Evolutionary conservation across 768 basidiomycete genomes (phyloP), one percentile per base, ranked within the genome.

Genomic region (Macrocybe gigantea): DNA sequence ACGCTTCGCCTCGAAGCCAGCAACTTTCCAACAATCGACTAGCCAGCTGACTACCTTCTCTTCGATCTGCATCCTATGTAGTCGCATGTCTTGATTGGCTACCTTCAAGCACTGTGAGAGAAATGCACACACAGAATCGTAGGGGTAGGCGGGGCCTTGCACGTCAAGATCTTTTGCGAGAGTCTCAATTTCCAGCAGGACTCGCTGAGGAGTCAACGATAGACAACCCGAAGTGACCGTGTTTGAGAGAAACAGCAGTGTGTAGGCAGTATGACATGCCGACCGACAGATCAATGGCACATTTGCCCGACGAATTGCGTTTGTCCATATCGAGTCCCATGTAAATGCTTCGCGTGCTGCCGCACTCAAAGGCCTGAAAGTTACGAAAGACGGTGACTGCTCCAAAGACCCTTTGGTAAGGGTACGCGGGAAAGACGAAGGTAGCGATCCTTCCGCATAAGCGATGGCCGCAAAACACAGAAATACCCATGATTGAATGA

Each of bases 71-170:
- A 93, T 78, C 11, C 86, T 79, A 64, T 90, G 90, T 11, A 97
- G 66, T 13, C 85, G 77, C 49, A 87, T 84, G 59, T 98, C 93
- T 58, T 85, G 83, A 49, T 78, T 82, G 0, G 91, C 83, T 15
- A 91, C 70, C 12, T 71, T 74, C 41, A 97, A 69, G 47, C 81
- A 85, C 29, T 77, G 69, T 5, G 78, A 68, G 40, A 97, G 71
- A 60, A 98, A 92, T 48, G 73, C 70, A 70, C 94, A 96, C 35
- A 95, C 91, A 1, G 94, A 83, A 59, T 99, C 96, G 56, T 78
- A 88, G 0, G 93, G 92, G 56, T 79, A 84, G 10, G 81, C 69
- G 2, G 94, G 93, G 0, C 93, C 94, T 65, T 98, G 95, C 11
- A 96, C 77, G 53, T 91, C 86, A 49, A 99, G 71, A 52, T 95